Base-by-base conservation (phyloP, 208 protist genomes). In the Trypanosoma congolense region DNA sequence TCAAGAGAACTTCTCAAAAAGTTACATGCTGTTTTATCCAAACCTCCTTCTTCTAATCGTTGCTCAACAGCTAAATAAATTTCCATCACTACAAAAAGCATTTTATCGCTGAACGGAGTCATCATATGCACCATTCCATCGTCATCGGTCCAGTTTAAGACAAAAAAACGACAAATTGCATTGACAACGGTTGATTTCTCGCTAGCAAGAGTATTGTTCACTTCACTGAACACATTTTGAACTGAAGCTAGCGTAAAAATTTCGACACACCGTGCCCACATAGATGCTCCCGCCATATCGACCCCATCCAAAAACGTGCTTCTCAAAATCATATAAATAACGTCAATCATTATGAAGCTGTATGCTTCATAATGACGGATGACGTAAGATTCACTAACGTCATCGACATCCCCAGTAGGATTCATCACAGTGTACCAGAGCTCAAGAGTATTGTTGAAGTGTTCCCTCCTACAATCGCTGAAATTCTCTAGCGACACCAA, bases 341-440 rank as follows among this genome's bases (percentile, higher is more conserved):
- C 69, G 55, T 77, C 75, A 6, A 80, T 51, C 8, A 73, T 59
- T 4, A 93, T 57, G 51, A 75, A 84, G n/a, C 63, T 76, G 56
- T 79, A 90, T 4, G 63, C 65, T 56, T 93, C 80, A 42, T 78
- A 83, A 55, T 91, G 80, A 2, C 78, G 71, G 25, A 70, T n/a
- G 14, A 86, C 68, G 41, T 90, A 84, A 12, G 62, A 63, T 12
- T 74, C 42, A 16, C 56, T 43, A 14, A 74, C 21, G 3, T 75
- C 46, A 33, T 58, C 52, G 9, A 44, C 26, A 21, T 57, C 42
- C 52, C 56, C 62, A 24, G 56, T 56, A 22, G 80, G 73, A 47
- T 86, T 77, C 62, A 93, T 73, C 4, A 90, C 50, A n/a, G 66
- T 61, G 53, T 77, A 67, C 83, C 87, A 93, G 41, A 93, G 64